Evolutionary conservation across 2,329 filamentous ascomycete genomes (phyloP), one percentile per base, ranked within the genome.

Genomic region (Hymenotorrendiella dingleyae): DNA sequence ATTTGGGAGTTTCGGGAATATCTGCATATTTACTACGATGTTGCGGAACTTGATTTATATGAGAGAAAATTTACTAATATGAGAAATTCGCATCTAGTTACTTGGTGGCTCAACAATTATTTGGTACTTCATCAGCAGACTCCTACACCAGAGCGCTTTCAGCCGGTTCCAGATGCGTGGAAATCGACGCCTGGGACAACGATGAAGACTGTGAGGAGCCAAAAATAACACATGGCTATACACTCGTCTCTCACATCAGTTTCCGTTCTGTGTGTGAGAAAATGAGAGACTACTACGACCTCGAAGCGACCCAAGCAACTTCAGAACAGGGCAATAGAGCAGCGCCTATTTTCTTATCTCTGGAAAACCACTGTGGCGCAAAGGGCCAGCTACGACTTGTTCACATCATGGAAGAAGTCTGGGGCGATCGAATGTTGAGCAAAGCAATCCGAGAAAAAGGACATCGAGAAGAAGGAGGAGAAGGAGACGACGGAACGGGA

Each of bases 131-230:
- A 2, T 76, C 74, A 3, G 78, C 78, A 6, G 65, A 69, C 4
- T 81, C 79, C 0, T 86, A 86, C 56, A 71, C 80, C 54, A 76
- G 70, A 5, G 78, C 79, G 0, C 65, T 86, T 12, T 66, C 64
- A 22, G 75, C 78, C 0, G 82, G 82, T 1, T 79, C 80, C 2
- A 69, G 82, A 6, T 86, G 82, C 53, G 80, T 86, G 27, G 82
- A 86, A 62, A 86, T 86, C 41, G 82, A 86, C 55, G 82, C 78
- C 1, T 86, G 82, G 82, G 80, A 86, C 54, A 70, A 81, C 36
- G 67, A 73, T 27, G 73, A 78, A 7, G 61, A 82, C 53, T 64
- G 63, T 28, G 70, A 78, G 8, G 81, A 84, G 58, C 81, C 80
- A 4, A 84, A 83, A 57, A 80, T 84, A 40, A 85, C 81, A 0